phyloP scores from a whole-genome alignment of 2,329 filamentous ascomycete species.

The Neopestalotiopsis clavispora region DNA sequence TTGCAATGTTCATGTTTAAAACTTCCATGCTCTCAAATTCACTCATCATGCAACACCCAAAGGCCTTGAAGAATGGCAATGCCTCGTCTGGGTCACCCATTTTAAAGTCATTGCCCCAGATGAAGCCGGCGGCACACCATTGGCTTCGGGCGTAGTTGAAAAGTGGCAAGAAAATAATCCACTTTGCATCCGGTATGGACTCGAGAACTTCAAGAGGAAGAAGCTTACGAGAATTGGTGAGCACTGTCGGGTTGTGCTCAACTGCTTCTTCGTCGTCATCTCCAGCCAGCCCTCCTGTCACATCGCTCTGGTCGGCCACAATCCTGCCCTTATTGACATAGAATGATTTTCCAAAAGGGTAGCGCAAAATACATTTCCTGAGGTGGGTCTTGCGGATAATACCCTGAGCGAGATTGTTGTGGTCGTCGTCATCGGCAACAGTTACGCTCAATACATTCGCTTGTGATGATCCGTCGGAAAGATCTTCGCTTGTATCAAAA shows the following conservation, averaged over 20 bases:
- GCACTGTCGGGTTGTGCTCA: background rate
- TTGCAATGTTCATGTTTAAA: conserved; percentile 47
- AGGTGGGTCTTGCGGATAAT: conserved; percentile 24
- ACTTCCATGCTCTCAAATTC: conserved; percentile 54
- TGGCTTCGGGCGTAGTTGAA: conserved; percentile 41
- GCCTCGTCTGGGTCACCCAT: conserved; percentile 37
- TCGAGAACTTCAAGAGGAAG: conserved; percentile 38
- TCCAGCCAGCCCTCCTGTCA: conserved; percentile 5
- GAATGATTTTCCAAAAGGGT: conserved; percentile 30
- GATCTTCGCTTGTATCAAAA: conserved; percentile 19
- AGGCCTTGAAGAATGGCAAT: conserved; percentile 50
- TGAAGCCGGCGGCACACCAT: conserved; percentile 14
- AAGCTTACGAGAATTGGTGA: background rate
- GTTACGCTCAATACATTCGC: background rate
- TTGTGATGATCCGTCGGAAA: background rate
- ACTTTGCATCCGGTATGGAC: conserved; percentile 38
- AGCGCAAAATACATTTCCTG: conserved; percentile 26
- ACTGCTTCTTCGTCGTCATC: too few species aligned
- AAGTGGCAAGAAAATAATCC: conserved; percentile 40
- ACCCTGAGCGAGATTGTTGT: conserved; percentile 11
- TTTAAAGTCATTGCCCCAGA: conserved; percentile 6
- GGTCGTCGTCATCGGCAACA: background rate
- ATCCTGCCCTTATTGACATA: conserved; percentile 26
- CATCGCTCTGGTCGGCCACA: conserved; percentile 8
- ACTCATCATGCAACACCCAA: conserved; percentile 60